Conservation (phyloP, 768 basidiomycete genomes). For the Hebeloma cylindrosporum region DNA sequence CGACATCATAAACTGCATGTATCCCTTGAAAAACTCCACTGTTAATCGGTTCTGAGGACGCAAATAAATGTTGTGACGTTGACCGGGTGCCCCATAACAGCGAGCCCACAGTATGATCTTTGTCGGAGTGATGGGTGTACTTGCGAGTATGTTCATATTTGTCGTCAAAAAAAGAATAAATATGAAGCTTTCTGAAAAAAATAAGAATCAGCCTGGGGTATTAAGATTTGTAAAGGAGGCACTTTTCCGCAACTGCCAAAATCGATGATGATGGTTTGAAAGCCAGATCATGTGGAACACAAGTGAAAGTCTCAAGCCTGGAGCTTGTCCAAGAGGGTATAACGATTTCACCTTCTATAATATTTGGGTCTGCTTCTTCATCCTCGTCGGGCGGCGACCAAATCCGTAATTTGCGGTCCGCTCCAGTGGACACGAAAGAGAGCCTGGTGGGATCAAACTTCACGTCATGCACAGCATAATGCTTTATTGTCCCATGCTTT, state of each 20-base stretch:
- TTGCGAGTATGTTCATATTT: constrained; percentile 24
- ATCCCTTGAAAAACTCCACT: constrained; percentile 32
- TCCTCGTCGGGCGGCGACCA: constrained; percentile 38
- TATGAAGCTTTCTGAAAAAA: constrained; percentile 7
- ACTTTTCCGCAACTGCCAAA: constrained; percentile 47
- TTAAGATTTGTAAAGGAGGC: constrained; percentile 5
- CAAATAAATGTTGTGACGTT: constrained; percentile 45
- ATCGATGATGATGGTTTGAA: constrained; percentile 42
- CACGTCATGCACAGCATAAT: constrained; percentile 57
- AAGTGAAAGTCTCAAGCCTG: constrained; percentile 21
- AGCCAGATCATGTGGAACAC: constrained; percentile 42
- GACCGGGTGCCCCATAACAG: constrained; percentile 51
- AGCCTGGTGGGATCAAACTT: constrained; percentile 53
- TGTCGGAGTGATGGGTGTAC: constrained; percentile 8
- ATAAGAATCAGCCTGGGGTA: too few relatives aligned
- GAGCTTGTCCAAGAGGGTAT: constrained; percentile 12
- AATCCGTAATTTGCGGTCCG: constrained; percentile 40
- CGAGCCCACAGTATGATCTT: constrained; percentile 39
- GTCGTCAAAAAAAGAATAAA: constrained; percentile 14
- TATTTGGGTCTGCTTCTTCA: constrained; percentile 4
- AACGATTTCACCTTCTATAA: neutral
- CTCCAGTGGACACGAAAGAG: constrained; percentile 48
- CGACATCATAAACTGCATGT: constrained; percentile 53
- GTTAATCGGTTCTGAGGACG: constrained; percentile 51
- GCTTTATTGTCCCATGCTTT: constrained; percentile 31